Base-by-base conservation (phyloP, 2,329 filamentous ascomycete species). In the Trichoderma lentiforme region DNA sequence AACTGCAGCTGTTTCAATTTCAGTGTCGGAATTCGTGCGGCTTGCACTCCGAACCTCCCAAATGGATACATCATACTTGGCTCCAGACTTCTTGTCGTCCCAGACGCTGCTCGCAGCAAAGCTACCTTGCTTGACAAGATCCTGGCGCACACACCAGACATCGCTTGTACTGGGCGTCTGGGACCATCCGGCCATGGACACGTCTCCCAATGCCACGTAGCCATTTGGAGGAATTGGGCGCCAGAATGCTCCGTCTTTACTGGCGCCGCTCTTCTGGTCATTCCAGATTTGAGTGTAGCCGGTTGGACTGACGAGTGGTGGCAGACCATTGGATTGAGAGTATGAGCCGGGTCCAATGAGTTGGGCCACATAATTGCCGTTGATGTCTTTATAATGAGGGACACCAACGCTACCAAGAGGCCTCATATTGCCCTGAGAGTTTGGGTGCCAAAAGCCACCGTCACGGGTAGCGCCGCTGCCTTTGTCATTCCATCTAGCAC, bases 1-100 rank as follows among this genome's bases (percentile, higher is more conserved):
- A 24, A 43, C 4, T 43, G 15, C 39, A n/a, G 6, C 1, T 2
- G 4, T n/a, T 9, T 2, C 39, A 9, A 18, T 1, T 43, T 43
- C 39, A 8, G 2, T 0, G 0, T 43, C 39, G 18, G 18, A 1
- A 9, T 8, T 18, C 0, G 0, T 4, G n/a, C 18, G 26, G 3
- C 3, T 2, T 18, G 9, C 2, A 21, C 4, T 3, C 2, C n/a
- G 30, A 24, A 61, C 18, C 58, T 61, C 58, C 58, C 58, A 61
- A 8, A 61, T 18, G 3, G 58, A 61, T n/a, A 61, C 30, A 6
- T 61, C 32, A 14, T 9, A 24, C 9, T 24, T 21, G 6, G 30
- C 28, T 4, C 6, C 6, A 8, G 58, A 61, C 14, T 24, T n/a
- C 11, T 36, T 36, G 2, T 36, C 30, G 14, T 36, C 28, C 58